phyloP scores from a whole-genome alignment of 495 filamentous ascomycete species.

The Cercophora scortea region DNA sequence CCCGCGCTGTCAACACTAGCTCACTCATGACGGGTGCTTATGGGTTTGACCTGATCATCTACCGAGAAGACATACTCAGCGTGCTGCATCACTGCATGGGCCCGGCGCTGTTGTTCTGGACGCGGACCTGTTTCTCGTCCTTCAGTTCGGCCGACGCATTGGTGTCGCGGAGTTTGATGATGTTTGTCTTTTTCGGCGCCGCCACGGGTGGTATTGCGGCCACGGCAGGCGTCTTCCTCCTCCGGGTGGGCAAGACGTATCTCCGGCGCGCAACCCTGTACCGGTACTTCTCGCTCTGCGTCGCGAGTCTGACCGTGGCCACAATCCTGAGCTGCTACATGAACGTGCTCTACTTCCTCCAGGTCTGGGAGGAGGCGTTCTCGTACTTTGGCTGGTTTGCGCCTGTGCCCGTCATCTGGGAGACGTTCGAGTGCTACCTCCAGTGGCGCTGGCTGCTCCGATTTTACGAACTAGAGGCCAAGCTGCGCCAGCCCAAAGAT shows the following conservation, averaged over 20 bases:
- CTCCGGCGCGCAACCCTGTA: background rate
- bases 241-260: background rate
- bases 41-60: background rate
- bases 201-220: background rate
- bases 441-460: conserved; percentile 1
- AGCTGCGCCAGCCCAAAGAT: background rate
- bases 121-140: background rate
- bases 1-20: background rate
- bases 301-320: background rate
- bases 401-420: background rate
- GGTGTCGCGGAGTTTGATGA: background rate
- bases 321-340: background rate
- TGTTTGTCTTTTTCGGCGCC: background rate
- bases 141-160: background rate
- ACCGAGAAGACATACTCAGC: background rate
- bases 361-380: background rate
- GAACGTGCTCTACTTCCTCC: background rate
- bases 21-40: background rate
- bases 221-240: background rate
- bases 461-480: background rate
- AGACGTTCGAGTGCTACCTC: background rate
- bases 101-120: background rate
- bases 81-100: background rate
- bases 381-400: background rate
- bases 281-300: background rate